Percentiles rank a stretch among this genome's conserved stretches.
These are phyloP conservation scores for Knoxia roxburghii DNA, from an alignment of 257 asterid genomes.

Conservation along the genomic window DNA sequence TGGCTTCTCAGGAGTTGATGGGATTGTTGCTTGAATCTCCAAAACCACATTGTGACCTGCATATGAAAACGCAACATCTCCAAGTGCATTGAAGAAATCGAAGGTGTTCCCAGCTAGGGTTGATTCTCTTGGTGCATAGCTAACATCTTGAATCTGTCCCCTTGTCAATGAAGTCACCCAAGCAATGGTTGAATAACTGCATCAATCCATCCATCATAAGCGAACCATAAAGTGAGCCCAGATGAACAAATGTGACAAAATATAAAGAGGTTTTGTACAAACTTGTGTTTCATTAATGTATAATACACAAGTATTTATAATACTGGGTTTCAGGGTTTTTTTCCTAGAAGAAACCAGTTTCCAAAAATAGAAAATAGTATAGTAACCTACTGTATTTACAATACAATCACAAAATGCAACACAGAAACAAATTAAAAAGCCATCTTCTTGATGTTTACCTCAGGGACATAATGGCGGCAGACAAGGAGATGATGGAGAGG, in stretches of 20 bases:
- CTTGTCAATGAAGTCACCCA: constrained; percentile 35
- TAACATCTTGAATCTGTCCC: constrained; percentile 28
- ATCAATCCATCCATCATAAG: background rate
- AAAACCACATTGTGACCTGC: constrained; percentile 72
- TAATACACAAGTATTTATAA: no score
- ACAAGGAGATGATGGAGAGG: constrained; percentile 38
- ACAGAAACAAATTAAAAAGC: no score
- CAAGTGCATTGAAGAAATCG: constrained; percentile 52
- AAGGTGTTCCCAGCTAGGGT: constrained; percentile 22
- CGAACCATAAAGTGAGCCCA: background rate
- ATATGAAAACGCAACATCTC: constrained; percentile 59
- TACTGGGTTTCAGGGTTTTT: no score
- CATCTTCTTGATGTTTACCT: no score
- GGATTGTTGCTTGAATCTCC: constrained; percentile 70
- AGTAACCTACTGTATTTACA: no score
- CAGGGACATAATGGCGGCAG: constrained; percentile 67
- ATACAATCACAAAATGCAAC: no score
- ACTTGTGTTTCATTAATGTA: no score
- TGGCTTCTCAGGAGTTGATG: constrained; percentile 57
- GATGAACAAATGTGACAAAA: no score
- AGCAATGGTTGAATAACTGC: constrained; percentile 52
- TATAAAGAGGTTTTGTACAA: no score
- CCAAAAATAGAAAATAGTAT: no score
- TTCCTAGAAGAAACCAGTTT: no score
- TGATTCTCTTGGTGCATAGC: constrained; percentile 25